phyloP scores from a whole-genome alignment of 495 filamentous ascomycete genomes.

The Choiromyces venosus region DNA sequence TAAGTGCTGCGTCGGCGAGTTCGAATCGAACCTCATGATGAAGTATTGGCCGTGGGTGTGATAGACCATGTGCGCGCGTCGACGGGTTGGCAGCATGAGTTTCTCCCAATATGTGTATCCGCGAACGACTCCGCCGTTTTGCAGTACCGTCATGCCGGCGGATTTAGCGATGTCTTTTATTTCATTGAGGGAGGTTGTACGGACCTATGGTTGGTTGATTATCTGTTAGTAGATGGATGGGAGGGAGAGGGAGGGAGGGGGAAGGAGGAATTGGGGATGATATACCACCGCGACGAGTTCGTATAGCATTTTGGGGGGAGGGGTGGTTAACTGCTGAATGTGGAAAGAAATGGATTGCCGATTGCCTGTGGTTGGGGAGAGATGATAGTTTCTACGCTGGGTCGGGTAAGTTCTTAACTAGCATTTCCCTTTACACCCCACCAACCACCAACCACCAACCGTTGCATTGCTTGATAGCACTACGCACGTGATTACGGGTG shows the following conservation, averaged over 20 bases:
- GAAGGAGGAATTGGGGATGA: slow-evolving; percentile 17
- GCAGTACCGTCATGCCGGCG: slow-evolving; percentile 75
- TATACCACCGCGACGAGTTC: slow-evolving; percentile 92
- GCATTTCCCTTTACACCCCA: not conserved
- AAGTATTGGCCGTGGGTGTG: slow-evolving; percentile 90
- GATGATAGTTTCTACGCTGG: not conserved
- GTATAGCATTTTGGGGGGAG: slow-evolving; percentile 74
- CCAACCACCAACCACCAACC: not conserved
- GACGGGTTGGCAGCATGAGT: slow-evolving; percentile 71
- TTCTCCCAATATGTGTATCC: slow-evolving; percentile 91
- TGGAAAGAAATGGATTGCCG: not conserved
- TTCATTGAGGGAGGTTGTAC: slow-evolving; percentile 76
- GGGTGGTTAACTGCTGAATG: not conserved
- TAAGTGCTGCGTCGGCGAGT: slow-evolving; percentile 61
- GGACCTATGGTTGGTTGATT: slow-evolving; percentile 58
- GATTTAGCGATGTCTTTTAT: slow-evolving; percentile 94
- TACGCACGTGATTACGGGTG: not conserved
- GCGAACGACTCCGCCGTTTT: slow-evolving; percentile 81
- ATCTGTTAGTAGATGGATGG: not conserved
- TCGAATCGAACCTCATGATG: slow-evolving; percentile 89
- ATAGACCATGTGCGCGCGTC: slow-evolving; percentile 67
- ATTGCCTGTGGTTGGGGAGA: not conserved
- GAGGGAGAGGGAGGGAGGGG: not conserved
- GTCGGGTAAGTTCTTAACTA: not conserved
- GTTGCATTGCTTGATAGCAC: not conserved